A percentile compares a stretch with the other conserved stretches of the same genome.
phyloP scores from a whole-genome alignment of 2,329 filamentous ascomycete genomes.

The Torrubiella hemipterigena region DNA sequence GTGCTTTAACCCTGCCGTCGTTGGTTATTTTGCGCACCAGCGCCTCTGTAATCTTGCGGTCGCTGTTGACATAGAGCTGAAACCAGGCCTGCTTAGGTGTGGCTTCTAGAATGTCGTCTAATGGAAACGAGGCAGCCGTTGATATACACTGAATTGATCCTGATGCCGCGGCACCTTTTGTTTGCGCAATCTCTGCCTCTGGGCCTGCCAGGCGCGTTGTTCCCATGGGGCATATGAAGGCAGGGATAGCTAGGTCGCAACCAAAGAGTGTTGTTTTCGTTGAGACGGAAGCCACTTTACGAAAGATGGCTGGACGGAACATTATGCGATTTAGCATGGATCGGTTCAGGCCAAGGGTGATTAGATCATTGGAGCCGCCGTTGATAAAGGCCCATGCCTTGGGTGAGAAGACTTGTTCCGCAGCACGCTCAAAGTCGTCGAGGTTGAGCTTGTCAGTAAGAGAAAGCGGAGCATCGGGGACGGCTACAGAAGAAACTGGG shows the following conservation, averaged over 20 bases:
- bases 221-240: conserved; percentile 53
- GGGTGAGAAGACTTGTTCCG: conserved; percentile 38
- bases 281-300: conserved; percentile 40
- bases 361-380: conserved; percentile 50
- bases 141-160: conserved; percentile 49
- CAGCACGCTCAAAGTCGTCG: conserved; percentile 48
- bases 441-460: no score
- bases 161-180: conserved; percentile 33
- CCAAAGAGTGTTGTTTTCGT: conserved; percentile 43
- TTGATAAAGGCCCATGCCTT: conserved; percentile 63
- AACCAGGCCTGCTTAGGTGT: conserved; percentile 38
- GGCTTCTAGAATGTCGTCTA: conserved; percentile 34
- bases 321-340: conserved; percentile 41
- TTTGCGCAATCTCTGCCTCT: conserved; percentile 50
- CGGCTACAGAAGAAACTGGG: no score
- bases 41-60: conserved; percentile 35
- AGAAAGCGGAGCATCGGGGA: no score
- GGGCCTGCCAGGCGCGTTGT: conserved; percentile 53
- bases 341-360: conserved; percentile 44
- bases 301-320: conserved; percentile 46
- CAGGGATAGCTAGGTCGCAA: conserved; percentile 35
- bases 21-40: conserved; percentile 33
- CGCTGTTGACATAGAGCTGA: conserved; percentile 50
- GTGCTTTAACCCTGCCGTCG: conserved; percentile 34
- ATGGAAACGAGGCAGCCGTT: conserved; percentile 47